Percentiles rank a stretch among this genome's conserved stretches.
These are phyloP conservation scores for Trametes versicolor DNA, from an alignment of 1,284 basidiomycete genomes.

Conservation along the genomic window DNA sequence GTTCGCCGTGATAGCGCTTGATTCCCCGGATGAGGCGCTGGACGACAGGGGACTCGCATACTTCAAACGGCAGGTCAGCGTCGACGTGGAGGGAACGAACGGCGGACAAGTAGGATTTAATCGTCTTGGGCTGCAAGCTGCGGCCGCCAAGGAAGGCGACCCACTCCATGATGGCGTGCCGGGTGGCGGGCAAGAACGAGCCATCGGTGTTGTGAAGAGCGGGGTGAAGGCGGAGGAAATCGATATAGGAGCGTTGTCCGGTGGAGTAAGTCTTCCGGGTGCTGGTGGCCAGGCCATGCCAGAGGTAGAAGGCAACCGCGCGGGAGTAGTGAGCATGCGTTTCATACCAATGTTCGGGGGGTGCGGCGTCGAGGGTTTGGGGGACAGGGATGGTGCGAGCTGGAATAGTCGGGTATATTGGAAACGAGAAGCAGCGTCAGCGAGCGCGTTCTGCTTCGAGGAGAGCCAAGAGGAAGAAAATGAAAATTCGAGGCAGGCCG, in stretches of 20 bases:
- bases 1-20: slow-evolving; percentile 43
- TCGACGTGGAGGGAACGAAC: slow-evolving; percentile 41
- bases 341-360: slow-evolving; percentile 22
- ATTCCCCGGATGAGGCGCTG: slow-evolving; percentile 41
- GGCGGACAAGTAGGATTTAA: slow-evolving; percentile 43
- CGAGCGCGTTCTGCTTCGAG: slow-evolving; percentile 12
- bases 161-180: slow-evolving; percentile 43
- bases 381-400: slow-evolving; percentile 6
- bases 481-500: slow-evolving; percentile 13
- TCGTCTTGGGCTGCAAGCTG: slow-evolving; percentile 41
- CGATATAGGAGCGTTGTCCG: slow-evolving; percentile 43
- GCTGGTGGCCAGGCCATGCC: slow-evolving; percentile 43
- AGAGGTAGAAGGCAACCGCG: slow-evolving; percentile 25
- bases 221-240: slow-evolving; percentile 40
- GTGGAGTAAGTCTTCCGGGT: slow-evolving; percentile 42
- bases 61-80: slow-evolving; percentile 36
- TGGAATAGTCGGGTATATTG: slow-evolving; percentile 20
- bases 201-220: slow-evolving; percentile 26
- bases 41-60: slow-evolving; percentile 38
- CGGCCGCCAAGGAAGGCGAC: slow-evolving; percentile 23
- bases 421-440: slow-evolving; percentile 24
- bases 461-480: slow-evolving; percentile 18
- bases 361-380: slow-evolving; percentile 5
- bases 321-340: slow-evolving; percentile 19
- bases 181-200: slow-evolving; percentile 42